phyloP scores from a whole-genome alignment of 495 filamentous ascomycete genomes.

The Letharia columbiana region DNA sequence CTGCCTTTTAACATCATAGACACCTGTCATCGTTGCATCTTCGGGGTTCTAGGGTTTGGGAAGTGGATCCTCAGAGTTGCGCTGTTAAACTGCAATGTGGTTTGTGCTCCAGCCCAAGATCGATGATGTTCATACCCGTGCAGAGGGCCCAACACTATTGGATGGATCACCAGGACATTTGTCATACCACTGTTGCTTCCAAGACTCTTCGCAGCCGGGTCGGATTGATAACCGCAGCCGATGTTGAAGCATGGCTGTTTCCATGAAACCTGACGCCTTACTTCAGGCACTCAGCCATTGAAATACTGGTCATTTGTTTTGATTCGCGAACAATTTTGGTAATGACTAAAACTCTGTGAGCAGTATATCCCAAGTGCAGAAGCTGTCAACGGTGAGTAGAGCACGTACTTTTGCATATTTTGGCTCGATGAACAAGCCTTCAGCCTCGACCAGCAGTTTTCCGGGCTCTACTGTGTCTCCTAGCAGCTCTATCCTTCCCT shows the following conservation, averaged over 20 bases:
- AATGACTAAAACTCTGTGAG: conserved; percentile 3
- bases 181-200: not conserved
- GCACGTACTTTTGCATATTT: conserved; percentile 64
- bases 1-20: not conserved
- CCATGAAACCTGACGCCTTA: not conserved
- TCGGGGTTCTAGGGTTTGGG: not conserved
- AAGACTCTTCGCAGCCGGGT: not conserved
- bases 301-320: not conserved
- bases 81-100: not conserved
- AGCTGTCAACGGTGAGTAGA: not conserved
- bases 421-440: conserved; percentile 84
- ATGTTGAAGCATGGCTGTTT: not conserved
- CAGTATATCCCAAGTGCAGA: not conserved
- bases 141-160: not conserved
- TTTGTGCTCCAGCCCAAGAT: not conserved
- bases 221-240: not conserved
- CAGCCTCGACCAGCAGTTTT: conserved; percentile 63
- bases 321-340: conserved; percentile 8
- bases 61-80: not conserved
- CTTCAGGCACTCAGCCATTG: not conserved
- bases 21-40: not conserved
- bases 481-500: conserved; percentile 81
- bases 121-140: not conserved
- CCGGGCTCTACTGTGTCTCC: conserved; percentile 53
- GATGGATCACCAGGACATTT: not conserved